Base-by-base conservation (phyloP, 2,329 filamentous ascomycete genomes). In the Dactylellina drechsleri region DNA sequence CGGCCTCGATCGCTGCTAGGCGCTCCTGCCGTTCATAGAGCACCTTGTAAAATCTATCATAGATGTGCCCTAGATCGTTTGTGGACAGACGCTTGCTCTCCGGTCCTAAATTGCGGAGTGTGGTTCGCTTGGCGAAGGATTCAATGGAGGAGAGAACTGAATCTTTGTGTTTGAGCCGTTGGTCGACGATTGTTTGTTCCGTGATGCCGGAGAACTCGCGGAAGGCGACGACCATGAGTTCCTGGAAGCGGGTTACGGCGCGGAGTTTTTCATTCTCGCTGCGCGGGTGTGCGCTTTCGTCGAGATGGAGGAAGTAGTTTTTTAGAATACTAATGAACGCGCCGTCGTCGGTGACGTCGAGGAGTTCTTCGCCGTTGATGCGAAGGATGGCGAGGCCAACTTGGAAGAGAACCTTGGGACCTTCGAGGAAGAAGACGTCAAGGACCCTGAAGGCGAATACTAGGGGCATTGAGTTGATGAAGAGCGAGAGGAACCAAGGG, bases 391-490 rank as follows among this genome's bases (percentile, higher is more conserved):
- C 95, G 76, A 99, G 84, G 16, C 95, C 95, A 70, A 99, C 91
- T 82, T 99, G 95, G 83, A 99, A 99, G 8, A 99, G 85, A 0
- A 98, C 95, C 83, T 98, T 98, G 15, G 95, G 94, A 0, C 95
- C 95, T 82, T 99, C 95, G 47, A 99, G 88, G 83, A 99, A 99
- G 84, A 99, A 99, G 58, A 99, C 94, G 80, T 99, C 95, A 76
- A 99, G 83, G 57, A 99, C 95, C 66, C 95, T 88, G 82, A 98
- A 99, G 53, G 95, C 95, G 82, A 98, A 99, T 0, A 98, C 93
- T 15, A 99, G 85, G 3, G 95, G 95, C 95, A 99, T 99, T 1
- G 94, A 98, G 86, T 99, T 99, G 85, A 99, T 96, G 83, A 98
- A 99, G 16, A 99, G 86, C 4, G 94, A 98, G 66, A 99, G 86